A percentile compares a stretch with the other conserved stretches of the same genome.
Evolutionary conservation across 1,139 yeast species (phyloP).

Genomic region (Taphrina wiesneri): DNA sequence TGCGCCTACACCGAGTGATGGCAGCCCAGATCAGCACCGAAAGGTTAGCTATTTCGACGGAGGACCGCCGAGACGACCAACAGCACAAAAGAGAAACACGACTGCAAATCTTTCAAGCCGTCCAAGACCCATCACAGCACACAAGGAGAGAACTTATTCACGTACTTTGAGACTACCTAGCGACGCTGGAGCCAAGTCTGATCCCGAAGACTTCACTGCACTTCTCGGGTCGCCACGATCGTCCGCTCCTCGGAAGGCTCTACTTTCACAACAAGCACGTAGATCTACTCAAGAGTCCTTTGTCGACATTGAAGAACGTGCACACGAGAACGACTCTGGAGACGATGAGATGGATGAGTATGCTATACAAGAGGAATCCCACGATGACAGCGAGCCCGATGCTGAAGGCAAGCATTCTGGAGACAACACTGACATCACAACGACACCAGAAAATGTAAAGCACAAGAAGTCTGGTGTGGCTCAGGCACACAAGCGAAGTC

Average conservation of each 20-base stretch:
- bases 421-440: not conserved
- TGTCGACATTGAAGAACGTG: slow-evolving; percentile 6
- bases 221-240: not conserved
- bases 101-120: not conserved
- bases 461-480: not conserved
- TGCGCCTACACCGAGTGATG: slow-evolving; percentile 21
- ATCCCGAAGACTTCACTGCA: slow-evolving; percentile 19
- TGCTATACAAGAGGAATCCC: not conserved
- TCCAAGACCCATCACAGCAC: not conserved
- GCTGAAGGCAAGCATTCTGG: not conserved
- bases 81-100: not conserved
- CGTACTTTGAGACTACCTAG: not conserved
- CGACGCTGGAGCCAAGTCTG: slow-evolving; percentile 17
- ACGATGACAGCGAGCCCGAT: slow-evolving; percentile 21
- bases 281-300: slow-evolving; percentile 16
- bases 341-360: slow-evolving; percentile 28
- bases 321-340: slow-evolving; percentile 18
- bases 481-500: not conserved
- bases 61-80: slow-evolving; percentile 15
- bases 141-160: not conserved
- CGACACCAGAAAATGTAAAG: not conserved
- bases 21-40: slow-evolving; percentile 24
- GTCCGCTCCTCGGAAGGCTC: not conserved
- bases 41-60: slow-evolving; percentile 22
- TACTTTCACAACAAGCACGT: not conserved